Percentiles rank a stretch among this genome's conserved stretches.
These are phyloP conservation scores for Polysphondylium violaceum DNA, from an alignment of 78 protist genomes.

Conservation along the genomic window DNA sequence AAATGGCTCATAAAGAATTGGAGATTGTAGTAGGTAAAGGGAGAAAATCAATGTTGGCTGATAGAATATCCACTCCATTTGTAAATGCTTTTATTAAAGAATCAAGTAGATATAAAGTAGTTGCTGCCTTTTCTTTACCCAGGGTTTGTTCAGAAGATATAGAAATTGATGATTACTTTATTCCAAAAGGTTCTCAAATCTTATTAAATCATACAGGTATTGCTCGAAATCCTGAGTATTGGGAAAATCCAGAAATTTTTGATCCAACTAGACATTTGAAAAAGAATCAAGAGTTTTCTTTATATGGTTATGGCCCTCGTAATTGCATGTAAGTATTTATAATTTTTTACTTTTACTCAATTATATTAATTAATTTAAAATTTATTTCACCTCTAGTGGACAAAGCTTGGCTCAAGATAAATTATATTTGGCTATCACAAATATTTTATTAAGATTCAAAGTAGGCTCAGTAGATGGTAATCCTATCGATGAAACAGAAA, in stretches of 20 bases:
- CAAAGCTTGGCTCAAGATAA: not conserved
- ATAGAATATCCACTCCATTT: constrained; percentile 1
- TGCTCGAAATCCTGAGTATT: not conserved
- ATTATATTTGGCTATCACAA: not conserved
- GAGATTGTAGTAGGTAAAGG: not conserved
- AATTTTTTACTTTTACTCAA: too few relatives aligned
- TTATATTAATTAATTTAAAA: too few relatives aligned
- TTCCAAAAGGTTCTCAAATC: constrained; percentile 43
- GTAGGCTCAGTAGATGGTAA: not conserved
- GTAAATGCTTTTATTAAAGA: constrained; percentile 13
- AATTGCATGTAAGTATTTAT: too few relatives aligned
- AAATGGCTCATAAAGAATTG: constrained; percentile 20
- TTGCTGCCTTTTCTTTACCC: not conserved
- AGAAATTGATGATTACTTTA: constrained; percentile 6
- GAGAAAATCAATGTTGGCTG: not conserved
- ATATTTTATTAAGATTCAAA: constrained; percentile 7
- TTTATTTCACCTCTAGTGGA: not conserved
- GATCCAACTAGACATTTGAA: constrained; percentile 21
- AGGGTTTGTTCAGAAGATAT: constrained; percentile 2
- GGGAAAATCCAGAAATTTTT: not conserved
- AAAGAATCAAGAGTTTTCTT: constrained; percentile 19
- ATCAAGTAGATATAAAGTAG: not conserved
- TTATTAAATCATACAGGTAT: not conserved
- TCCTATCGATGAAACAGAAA: constrained; percentile 8
- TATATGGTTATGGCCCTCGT: not conserved